Evolutionary conservation across 164 flowering plant genomes (phyloP), one percentile per base, ranked within the genome.

Genomic region (Vitis rupestris): DNA sequence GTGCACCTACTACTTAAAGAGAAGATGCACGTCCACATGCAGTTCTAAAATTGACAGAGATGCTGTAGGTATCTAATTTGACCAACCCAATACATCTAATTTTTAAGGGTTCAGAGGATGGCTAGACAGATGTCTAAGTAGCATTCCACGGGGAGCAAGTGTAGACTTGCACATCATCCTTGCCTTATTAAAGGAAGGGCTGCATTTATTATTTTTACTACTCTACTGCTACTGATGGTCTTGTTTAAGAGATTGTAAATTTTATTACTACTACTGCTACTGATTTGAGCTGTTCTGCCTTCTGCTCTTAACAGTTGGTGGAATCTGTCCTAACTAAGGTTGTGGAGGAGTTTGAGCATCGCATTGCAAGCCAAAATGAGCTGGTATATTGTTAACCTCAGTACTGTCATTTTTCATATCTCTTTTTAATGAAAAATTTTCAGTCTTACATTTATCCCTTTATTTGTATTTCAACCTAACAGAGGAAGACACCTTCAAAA

Each of bases 291-390:
- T 61, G 47, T 23, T 19, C 12, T 30, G 29, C 8, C 11, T 66
- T 50, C 19, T 70, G 53, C 61, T 65, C 54, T 67, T 53, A 59
- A 69, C 81, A 89, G 94, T 59, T 87, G 54, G 83, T 89, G 44
- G 91, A 89, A 63, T 87, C 91, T 44, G 82, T 89, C 63, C 82
- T 89, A 27, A 81, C 65, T 58, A 87, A 87, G 76, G 84, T 87
- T 14, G 83, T 84, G 49, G 86, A 89, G 78, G 90, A 89, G 78
- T 83, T 87, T 70, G 86, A 89, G 72, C 81, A 76, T 53, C 90
- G 86, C 12, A 69, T 89, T 57, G 68, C 83, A 53, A 74, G 69
- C 73, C 86, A 84, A 76, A 63, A 23, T 78, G 84, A 85, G n/a
- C 49, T 49, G 87, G 93, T 88, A 82, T 56, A 67, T 63, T 27